phyloP scores from a whole-genome alignment of 2,329 filamentous ascomycete genomes.

The Mycosphaerelloides madeirae region DNA sequence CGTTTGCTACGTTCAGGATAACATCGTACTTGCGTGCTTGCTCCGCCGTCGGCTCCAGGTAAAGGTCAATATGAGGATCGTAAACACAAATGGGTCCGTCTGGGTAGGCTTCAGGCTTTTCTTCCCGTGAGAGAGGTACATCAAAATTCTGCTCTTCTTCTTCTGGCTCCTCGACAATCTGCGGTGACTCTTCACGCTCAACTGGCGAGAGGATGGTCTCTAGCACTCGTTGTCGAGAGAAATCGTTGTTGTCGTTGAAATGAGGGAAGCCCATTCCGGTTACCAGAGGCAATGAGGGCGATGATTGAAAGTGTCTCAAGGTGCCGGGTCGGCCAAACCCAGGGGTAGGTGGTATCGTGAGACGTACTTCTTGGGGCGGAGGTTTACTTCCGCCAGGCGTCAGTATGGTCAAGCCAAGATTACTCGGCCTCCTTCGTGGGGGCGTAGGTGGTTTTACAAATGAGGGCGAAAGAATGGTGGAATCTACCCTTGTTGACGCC shows the following conservation, averaged over 20 bases:
- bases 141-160: slow-evolving; percentile 48
- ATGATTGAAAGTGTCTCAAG: slow-evolving; percentile 59
- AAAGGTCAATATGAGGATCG: slow-evolving; percentile 70
- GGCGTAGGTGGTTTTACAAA: slow-evolving; percentile 78
- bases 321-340: slow-evolving; percentile 46
- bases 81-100: slow-evolving; percentile 80
- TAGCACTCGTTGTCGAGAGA: slow-evolving; percentile 17
- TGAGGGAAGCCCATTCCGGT: slow-evolving; percentile 36
- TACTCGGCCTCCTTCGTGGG: slow-evolving; percentile 65
- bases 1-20: slow-evolving; percentile 77
- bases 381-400: slow-evolving; percentile 58
- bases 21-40: slow-evolving; percentile 75
- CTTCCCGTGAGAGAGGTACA: slow-evolving; percentile 55
- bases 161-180: slow-evolving; percentile 31
- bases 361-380: slow-evolving; percentile 55
- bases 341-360: slow-evolving; percentile 55
- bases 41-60: slow-evolving; percentile 72
- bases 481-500: slow-evolving; percentile 46
- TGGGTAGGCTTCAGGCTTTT: slow-evolving; percentile 76
- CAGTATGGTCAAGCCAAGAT: slow-evolving; percentile 67
- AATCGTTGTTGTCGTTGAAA: slow-evolving; percentile 6
- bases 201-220: slow-evolving; percentile 31
- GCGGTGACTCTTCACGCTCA: slow-evolving; percentile 10
- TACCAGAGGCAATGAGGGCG: slow-evolving; percentile 54
- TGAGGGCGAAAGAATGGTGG: slow-evolving; percentile 66